Evolutionary conservation across 139 green algal species (phyloP), one percentile per base, ranked within the genome.

Genomic region (Yamagishiella unicocca): DNA sequence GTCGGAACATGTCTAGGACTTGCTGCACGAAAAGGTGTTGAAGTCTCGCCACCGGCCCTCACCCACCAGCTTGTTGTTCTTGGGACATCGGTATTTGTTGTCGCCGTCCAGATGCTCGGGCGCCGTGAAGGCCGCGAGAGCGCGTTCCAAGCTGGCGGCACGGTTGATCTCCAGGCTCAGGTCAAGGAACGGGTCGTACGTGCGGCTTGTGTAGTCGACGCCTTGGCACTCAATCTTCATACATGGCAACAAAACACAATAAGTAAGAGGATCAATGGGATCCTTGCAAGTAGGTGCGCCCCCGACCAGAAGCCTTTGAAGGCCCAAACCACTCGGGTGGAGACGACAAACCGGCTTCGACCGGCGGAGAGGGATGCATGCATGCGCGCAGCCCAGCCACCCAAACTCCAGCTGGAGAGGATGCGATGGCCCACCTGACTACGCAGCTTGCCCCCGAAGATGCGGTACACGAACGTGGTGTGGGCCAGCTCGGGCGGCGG

Each of bases 111-210:
- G 90, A 55, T 92, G 78, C 89, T 98, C 96, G 25, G 90, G 83
- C 12, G 87, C 88, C 0, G 93, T 97, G 93, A 98, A 98, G 72
- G 93, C 89, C 82, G 94, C 80, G 82, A 98, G 92, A 8, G 95
- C 95, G n/a, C 91, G 87, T 25, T 70, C 45, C 29, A 98, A 71
- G n/a, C 31, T 91, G 54, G 71, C 45, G 0, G 95, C 95, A 33
- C 93, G 93, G 24, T 71, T 94, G 62, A 99, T 95, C 82, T 99
- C 97, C 70, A 99, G 90, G 33, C 72, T 94, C 24, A 99, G 83
- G 93, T 99, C 96, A 81, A 99, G 89, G 87, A 98, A 99, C 25
- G 95, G 92, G 61, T 99, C 97, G 70, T 94, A 97, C 12, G 93
- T 98, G 90, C 94, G 95, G 62, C 89, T 96, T 66, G 95, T 90